phyloP scores from a whole-genome alignment of 441 rosid species.

The Populus hybrid region DNA sequence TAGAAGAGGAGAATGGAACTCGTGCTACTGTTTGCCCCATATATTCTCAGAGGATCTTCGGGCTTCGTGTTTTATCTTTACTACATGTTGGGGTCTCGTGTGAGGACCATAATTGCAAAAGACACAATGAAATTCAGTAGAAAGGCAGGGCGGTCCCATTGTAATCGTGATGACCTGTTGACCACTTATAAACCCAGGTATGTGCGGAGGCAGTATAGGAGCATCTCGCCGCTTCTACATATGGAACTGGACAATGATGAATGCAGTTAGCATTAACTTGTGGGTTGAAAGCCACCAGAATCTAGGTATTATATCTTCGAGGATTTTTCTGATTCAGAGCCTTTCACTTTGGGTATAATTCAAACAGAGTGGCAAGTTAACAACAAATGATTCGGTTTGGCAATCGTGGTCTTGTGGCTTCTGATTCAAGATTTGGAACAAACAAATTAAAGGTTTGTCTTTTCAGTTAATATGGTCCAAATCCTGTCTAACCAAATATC shows the following conservation, averaged over 20 bases:
- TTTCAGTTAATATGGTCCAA: constrained; percentile 9
- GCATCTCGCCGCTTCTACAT: constrained; percentile 75
- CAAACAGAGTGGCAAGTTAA: constrained; percentile 97
- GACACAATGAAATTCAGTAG: constrained; percentile 83
- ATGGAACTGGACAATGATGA: constrained; percentile 76
- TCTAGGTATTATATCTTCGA: constrained; percentile 67
- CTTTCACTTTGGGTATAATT: constrained; percentile 76
- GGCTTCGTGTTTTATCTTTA: constrained; percentile 71
- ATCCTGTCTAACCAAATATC: neutral
- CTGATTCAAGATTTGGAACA: constrained; percentile 86
- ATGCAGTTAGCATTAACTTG: constrained; percentile 57
- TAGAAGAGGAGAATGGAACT: constrained; percentile 91
- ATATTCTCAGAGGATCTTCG: constrained; percentile 93
- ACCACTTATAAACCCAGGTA: constrained; percentile 91
- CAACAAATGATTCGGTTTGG: constrained; percentile 96
- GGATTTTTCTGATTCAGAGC: constrained; percentile 62
- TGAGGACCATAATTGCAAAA: constrained; percentile 94
- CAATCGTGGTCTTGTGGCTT: constrained; percentile 70
- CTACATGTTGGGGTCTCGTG: constrained; percentile 85
- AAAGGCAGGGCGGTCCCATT: constrained; percentile 83
- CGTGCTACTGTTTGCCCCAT: constrained; percentile 96
- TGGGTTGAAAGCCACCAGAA: constrained; percentile 89
- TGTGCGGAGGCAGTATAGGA: constrained; percentile 87
- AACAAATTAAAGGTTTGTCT: constrained; percentile 76
- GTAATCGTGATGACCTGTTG: constrained; percentile 79